These are phyloP conservation scores for Hypoxylon sp. DNA, from an alignment of 2,329 filamentous ascomycete genomes.

Conservation along the genomic window DNA sequence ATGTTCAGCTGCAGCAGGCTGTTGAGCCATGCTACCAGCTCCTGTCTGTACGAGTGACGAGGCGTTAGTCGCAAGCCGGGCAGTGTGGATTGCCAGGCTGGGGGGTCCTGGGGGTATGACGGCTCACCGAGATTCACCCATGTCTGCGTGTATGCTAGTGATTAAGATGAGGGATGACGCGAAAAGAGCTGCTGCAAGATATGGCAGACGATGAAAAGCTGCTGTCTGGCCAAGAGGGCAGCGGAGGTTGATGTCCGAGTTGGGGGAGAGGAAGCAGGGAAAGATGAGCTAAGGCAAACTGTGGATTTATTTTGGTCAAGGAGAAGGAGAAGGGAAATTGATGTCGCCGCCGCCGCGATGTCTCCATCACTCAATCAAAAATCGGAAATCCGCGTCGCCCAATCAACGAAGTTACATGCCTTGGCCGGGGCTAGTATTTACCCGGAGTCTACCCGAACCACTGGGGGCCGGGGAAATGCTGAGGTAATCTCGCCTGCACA, in stretches of 20 bases:
- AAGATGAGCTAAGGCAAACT: conserved; percentile 4
- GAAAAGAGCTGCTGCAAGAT: conserved; percentile 6
- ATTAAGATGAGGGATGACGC: conserved; percentile 3
- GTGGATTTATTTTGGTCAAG: conserved; percentile 28
- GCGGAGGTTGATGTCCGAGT: conserved; percentile 5
- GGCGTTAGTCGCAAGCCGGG: conserved; percentile 13
- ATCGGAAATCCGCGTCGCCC: conserved; percentile 28
- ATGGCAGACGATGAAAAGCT: not conserved
- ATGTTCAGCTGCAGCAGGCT: conserved; percentile 97
- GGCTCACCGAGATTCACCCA: conserved; percentile 42
- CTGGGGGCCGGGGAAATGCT: not conserved
- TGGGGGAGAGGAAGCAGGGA: conserved; percentile 3
- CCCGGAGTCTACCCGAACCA: conserved; percentile 17
- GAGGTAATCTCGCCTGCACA: not conserved
- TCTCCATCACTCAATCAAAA: conserved; percentile 28
- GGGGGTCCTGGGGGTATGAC: conserved; percentile 1
- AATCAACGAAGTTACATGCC: conserved; percentile 27
- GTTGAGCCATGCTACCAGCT: conserved; percentile 96
- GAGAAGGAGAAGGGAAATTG: conserved; percentile 30
- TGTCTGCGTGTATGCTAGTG: conserved; percentile 21
- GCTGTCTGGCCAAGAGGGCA: not conserved
- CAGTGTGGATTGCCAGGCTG: not conserved
- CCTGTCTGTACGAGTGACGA: conserved; percentile 70
- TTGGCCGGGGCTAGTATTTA: conserved; percentile 2
- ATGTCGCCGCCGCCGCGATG: conserved; percentile 28